These are phyloP conservation scores for Orbilia blumenaviensis DNA, from an alignment of 2,329 filamentous ascomycete species.

Conservation along the genomic window DNA sequence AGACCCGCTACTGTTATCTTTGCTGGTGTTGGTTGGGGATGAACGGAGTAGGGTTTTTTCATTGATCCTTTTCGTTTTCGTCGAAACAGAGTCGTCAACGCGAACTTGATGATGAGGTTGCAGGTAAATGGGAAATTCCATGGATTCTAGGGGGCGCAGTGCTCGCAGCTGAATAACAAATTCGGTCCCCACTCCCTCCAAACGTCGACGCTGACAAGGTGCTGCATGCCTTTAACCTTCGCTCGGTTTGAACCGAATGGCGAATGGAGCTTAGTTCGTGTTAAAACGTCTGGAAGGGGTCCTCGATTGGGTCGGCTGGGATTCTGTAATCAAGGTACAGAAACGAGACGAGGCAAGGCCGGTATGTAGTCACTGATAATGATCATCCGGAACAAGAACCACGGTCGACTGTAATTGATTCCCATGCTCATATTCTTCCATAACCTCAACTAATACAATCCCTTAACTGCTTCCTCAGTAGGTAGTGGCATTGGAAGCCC, in stretches of 20 bases:
- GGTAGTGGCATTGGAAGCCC: too few species aligned
- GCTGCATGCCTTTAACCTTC: slow-evolving; percentile 5
- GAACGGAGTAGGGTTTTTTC: background rate
- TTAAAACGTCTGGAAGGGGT: slow-evolving; percentile 12
- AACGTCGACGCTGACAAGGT: slow-evolving; percentile 3
- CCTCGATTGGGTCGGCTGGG: slow-evolving; percentile 16
- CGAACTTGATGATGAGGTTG: background rate
- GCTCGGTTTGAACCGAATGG: slow-evolving; percentile 17
- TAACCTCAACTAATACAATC: too few species aligned
- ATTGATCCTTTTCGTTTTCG: slow-evolving; percentile 6
- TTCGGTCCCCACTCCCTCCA: background rate
- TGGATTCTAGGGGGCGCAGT: slow-evolving; percentile 35
- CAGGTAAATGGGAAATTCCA: slow-evolving; percentile 14
- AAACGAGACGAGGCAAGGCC: background rate
- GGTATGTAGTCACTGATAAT: background rate
- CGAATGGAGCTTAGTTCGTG: background rate
- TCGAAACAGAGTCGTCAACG: slow-evolving; percentile 3
- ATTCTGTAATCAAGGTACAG: slow-evolving; percentile 40
- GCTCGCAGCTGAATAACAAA: slow-evolving; percentile 3
- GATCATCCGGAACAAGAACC: background rate
- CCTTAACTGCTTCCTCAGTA: too few species aligned
- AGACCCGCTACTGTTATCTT: background rate
- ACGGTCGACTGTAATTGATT: background rate
- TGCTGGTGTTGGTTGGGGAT: background rate
- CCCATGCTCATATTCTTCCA: too few species aligned